phyloP scores from a whole-genome alignment of 805 yeast species.

The Metschnikowia matae region DNA sequence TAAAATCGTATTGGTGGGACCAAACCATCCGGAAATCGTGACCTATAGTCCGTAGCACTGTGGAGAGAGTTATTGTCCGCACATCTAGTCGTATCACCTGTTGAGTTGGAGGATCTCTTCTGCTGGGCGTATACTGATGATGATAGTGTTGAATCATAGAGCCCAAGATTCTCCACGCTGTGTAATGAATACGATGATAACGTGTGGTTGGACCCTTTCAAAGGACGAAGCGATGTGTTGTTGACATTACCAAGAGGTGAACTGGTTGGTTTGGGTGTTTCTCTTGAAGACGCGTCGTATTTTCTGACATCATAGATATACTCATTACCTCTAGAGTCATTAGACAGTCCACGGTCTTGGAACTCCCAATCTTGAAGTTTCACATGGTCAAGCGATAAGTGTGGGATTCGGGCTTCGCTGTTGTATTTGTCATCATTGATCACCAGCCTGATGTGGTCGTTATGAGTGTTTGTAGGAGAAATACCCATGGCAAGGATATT shows the following conservation, averaged over 20 bases:
- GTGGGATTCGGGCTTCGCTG: background rate
- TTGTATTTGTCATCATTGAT: background rate
- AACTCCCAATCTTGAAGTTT: background rate
- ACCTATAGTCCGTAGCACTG: background rate
- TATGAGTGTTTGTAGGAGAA: background rate
- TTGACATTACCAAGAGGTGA: constrained; percentile 13
- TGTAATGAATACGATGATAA: constrained; percentile 17
- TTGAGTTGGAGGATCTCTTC: background rate
- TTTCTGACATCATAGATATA: constrained; percentile 23
- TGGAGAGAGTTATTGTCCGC: background rate
- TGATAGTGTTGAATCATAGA: background rate
- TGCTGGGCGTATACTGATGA: background rate
- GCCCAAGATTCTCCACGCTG: background rate
- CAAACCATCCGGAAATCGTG: background rate
- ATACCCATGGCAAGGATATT: background rate
- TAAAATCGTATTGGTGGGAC: background rate
- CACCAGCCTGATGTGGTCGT: background rate
- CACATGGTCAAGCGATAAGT: background rate
- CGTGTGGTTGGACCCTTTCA: constrained; percentile 30
- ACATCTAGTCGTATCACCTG: background rate
- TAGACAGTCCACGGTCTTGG: background rate
- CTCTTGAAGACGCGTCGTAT: constrained; percentile 17
- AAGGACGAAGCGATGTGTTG: constrained; percentile 27
- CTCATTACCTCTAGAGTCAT: background rate
- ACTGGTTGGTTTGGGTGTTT: constrained; percentile 9